Evolutionary conservation across 768 basidiomycete species (phyloP), one percentile per base, ranked within the genome.

Genomic region (Lentinula detonsa): DNA sequence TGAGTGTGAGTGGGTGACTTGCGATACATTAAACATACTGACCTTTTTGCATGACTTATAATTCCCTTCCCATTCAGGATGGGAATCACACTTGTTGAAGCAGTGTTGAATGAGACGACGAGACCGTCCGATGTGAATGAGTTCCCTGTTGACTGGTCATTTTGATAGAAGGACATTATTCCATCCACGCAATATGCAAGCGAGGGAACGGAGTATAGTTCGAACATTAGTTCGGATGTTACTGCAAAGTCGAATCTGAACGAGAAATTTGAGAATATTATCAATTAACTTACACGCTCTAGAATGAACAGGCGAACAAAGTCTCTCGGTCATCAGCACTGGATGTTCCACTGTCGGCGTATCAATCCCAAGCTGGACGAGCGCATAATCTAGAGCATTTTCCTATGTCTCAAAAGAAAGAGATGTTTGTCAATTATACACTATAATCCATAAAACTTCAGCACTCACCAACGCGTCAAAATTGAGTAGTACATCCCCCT

Each of bases 161-260:
- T 93, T 65, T 91, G 81, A 69, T 95, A 93, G 70, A 97, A 95
- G 3, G 95, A 94, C 85, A 97, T 93, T 62, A 94, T 75, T 10
- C 90, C 87, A 69, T 99, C 97, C 61, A 97, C 78, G 58, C 91
- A 92, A 74, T 91, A 98, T 4, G 91, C 79, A 51, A 98, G 78
- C 5, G 88, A 86, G 1, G 96, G 95, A 4, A 88, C 93, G 4
- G 81, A 80, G 70, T 98, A 99, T 49, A 86, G 81, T 74, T 99
- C 97, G 69, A 99, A 99, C 74, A 99, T 85, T 34, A 99, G 85
- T 69, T 99, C 97, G 0, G 95, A 95, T 8, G 95, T 96, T 59
- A 97, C 93, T 95, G 67, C 23, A 33, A 37, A 5, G 2, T 55
- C 34, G 40, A 45, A 33, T 48, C 39, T n/a, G 53, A 46, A 60